Percentiles rank a stretch among this genome's conserved stretches.
phyloP scores from a whole-genome alignment of 495 filamentous ascomycete species.

The Rhypophila decipiens region DNA sequence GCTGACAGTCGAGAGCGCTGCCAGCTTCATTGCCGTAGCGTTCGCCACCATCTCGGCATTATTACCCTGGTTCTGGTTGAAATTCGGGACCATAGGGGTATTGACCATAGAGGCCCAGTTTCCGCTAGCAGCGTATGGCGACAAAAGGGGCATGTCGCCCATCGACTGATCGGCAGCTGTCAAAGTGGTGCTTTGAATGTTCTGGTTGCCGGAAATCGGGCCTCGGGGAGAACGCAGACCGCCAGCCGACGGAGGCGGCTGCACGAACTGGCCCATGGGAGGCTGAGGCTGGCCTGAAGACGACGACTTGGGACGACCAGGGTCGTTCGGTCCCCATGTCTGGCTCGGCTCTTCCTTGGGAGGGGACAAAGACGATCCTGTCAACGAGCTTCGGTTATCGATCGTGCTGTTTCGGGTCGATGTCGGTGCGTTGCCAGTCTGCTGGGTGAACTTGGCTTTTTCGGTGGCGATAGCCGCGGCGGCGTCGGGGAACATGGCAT shows the following conservation, averaged over 20 bases:
- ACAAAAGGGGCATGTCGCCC: constrained; percentile 72
- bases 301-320: constrained; percentile 79
- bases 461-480: constrained; percentile 96
- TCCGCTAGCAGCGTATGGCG: constrained; percentile 78
- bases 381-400: constrained; percentile 72
- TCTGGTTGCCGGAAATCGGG: constrained; percentile 56
- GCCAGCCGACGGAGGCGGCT: constrained; percentile 70
- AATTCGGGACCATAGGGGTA: constrained; percentile 89
- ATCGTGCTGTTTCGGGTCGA: constrained; percentile 91
- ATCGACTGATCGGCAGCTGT: constrained; percentile 62
- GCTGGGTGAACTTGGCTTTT: constrained; percentile 93
- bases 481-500: constrained; percentile 98
- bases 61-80: constrained; percentile 50
- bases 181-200: constrained; percentile 77
- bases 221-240: constrained; percentile 79
- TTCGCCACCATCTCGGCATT: constrained; percentile 97
- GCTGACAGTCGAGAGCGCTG: constrained; percentile 93
- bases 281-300: constrained; percentile 74
- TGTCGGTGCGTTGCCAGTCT: constrained; percentile 80
- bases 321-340: constrained; percentile 64
- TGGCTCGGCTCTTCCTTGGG: constrained; percentile 56
- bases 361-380: constrained; percentile 67
- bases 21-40: constrained; percentile 97
- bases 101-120: constrained; percentile 99
- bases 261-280: constrained; percentile 95